phyloP scores from a whole-genome alignment of 345 rosid genomes.

The Eucalyptus regnans region DNA sequence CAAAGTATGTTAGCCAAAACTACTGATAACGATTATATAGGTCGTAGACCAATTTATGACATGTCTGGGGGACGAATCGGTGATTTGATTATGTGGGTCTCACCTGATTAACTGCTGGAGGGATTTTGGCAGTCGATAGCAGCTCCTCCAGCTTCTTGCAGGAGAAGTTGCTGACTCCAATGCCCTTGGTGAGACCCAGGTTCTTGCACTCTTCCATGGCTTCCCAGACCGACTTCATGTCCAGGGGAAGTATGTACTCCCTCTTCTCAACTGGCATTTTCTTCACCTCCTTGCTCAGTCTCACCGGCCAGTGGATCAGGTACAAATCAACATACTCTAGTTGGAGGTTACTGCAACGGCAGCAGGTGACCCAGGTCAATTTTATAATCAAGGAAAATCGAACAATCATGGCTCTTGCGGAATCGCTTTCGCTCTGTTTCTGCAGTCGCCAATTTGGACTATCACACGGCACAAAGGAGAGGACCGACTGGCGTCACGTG shows the following conservation, averaged over 20 bases:
- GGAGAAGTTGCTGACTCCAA: conserved; percentile 13
- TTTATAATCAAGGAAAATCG: background rate
- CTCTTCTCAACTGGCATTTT: background rate
- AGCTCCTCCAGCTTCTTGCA: conserved; percentile 2
- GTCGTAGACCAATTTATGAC: background rate
- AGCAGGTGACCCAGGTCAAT: background rate
- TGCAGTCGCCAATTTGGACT: background rate
- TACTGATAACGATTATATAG: background rate
- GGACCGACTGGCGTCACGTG: background rate
- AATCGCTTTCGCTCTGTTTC: background rate
- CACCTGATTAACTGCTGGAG: conserved; percentile 12
- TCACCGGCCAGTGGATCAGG: conserved; percentile 18
- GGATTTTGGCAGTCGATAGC: conserved; percentile 10
- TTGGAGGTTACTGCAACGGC: conserved; percentile 5
- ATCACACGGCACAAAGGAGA: background rate
- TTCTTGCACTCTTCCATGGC: conserved; percentile 14
- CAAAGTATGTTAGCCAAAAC: background rate
- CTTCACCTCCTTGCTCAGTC: background rate
- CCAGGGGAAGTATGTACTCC: conserved; percentile 3
- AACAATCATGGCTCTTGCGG: background rate
- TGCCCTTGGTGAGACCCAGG: conserved; percentile 12
- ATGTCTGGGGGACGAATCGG: too few species aligned
- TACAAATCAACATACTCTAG: conserved; percentile 20
- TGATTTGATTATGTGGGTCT: background rate
- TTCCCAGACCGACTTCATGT: conserved; percentile 19